These are phyloP conservation scores for Stephania cephalantha DNA, from an alignment of 164 flowering plant genomes.

Conservation along the genomic window DNA sequence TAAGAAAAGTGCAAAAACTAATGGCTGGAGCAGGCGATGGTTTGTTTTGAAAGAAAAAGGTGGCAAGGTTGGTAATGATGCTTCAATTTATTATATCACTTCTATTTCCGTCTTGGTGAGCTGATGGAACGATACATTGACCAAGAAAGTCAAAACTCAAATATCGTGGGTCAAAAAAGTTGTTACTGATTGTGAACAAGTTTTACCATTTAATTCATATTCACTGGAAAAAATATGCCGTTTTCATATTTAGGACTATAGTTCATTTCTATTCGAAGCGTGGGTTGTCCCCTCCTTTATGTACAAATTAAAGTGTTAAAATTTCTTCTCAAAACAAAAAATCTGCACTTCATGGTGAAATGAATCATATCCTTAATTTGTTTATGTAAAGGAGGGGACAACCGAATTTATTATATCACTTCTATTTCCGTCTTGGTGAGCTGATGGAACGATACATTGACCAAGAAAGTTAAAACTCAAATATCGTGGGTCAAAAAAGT, in stretches of 20 bases:
- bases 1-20: slow-evolving; percentile 89
- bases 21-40: slow-evolving; percentile 95
- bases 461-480: neutral
- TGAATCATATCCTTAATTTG: too few relatives aligned
- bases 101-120: neutral
- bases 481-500: too few relatives aligned
- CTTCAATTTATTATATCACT: neutral
- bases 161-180: too few relatives aligned
- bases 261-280: too few relatives aligned
- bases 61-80: slow-evolving; percentile 63
- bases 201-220: neutral
- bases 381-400: too few relatives aligned
- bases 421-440: neutral
- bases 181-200: neutral
- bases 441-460: neutral
- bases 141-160: neutral
- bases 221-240: neutral
- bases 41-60: slow-evolving; percentile 92
- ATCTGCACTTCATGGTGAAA: too few relatives aligned
- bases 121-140: neutral
- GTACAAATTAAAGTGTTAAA: too few relatives aligned
- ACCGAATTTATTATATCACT: neutral
- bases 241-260: neutral
- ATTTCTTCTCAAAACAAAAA: too few relatives aligned
- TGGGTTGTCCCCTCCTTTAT: too few relatives aligned